Percentiles rank a stretch among this genome's conserved stretches.
Conservation (phyloP, 345 rosid genomes). For the Murraya paniculata region DNA sequence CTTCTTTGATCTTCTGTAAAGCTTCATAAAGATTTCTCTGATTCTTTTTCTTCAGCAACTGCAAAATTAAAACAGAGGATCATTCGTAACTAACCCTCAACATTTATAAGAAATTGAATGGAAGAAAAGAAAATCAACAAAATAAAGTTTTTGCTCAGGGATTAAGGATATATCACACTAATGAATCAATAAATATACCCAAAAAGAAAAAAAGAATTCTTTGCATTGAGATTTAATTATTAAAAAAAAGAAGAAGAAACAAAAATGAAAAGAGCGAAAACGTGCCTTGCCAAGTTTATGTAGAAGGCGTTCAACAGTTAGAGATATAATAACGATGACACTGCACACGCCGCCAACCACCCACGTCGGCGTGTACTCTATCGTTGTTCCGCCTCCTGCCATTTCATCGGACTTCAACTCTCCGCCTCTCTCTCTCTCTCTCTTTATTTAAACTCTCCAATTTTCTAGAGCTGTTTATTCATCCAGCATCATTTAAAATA, state of each 20-base stretch:
- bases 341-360: slow-evolving; percentile 71
- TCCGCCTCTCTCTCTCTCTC: neutral
- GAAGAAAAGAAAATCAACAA: too few species aligned
- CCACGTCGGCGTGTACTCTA: slow-evolving; percentile 83
- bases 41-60: slow-evolving; percentile 52
- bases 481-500: too few species aligned
- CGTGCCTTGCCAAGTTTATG: slow-evolving; percentile 71
- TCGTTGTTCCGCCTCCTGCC: slow-evolving; percentile 54
- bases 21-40: slow-evolving; percentile 79
- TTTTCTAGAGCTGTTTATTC: too few species aligned
- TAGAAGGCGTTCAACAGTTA: slow-evolving; percentile 59
- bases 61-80: slow-evolving; percentile 14
- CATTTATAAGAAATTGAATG: too few species aligned
- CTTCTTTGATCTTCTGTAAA: slow-evolving; percentile 85
- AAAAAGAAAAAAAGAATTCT: too few species aligned
- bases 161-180: too few species aligned
- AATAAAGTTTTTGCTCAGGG: too few species aligned
- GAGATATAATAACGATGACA: slow-evolving; percentile 66
- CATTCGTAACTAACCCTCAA: neutral
- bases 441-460: too few species aligned
- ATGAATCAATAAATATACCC: too few species aligned
- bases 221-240: too few species aligned
- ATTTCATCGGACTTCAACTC: slow-evolving; percentile 11
- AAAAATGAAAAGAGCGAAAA: neutral
- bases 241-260: too few species aligned